phyloP scores from a whole-genome alignment of 2,329 filamentous ascomycete species.

The Didymella glomerata region DNA sequence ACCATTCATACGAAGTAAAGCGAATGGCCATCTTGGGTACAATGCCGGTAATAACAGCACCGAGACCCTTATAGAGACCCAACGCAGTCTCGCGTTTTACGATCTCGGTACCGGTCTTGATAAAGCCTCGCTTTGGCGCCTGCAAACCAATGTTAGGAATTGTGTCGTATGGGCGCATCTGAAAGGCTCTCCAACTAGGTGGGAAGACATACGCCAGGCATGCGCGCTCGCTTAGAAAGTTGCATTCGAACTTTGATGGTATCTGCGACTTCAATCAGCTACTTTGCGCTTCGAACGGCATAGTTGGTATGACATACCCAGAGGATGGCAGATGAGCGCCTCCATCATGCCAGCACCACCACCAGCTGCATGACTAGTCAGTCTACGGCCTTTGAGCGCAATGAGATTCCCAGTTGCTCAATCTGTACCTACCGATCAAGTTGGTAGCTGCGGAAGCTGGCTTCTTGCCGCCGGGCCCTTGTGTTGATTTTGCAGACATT shows the following conservation, averaged over 20 bases:
- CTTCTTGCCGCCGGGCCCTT: slow-evolving; percentile 71
- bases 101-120: slow-evolving; percentile 85
- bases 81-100: slow-evolving; percentile 89
- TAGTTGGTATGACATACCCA: slow-evolving; percentile 66
- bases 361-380: slow-evolving; percentile 70
- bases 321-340: slow-evolving; percentile 91
- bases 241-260: slow-evolving; percentile 99
- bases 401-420: neutral
- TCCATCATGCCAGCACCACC: slow-evolving; percentile 99
- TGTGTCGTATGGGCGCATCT: neutral
- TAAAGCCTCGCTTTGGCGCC: slow-evolving; percentile 83
- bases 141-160: slow-evolving; percentile 37
- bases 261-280: slow-evolving; percentile 63
- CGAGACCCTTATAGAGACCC: slow-evolving; percentile 97
- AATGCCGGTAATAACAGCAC: slow-evolving; percentile 94
- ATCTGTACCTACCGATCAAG: slow-evolving; percentile 75
- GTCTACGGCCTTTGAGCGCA: slow-evolving; percentile 9
- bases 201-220: slow-evolving; percentile 72
- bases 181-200: slow-evolving; percentile 13
- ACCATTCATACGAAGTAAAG: slow-evolving; percentile 96
- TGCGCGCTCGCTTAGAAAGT: slow-evolving; percentile 83
- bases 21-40: slow-evolving; percentile 99
- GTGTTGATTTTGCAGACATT: slow-evolving; percentile 69
- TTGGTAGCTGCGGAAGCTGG: slow-evolving; percentile 88
- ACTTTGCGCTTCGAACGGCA: neutral